Evolutionary conservation across 2,329 filamentous ascomycete genomes (phyloP).

Genomic region (Hymenoscyphus fraxineus): DNA sequence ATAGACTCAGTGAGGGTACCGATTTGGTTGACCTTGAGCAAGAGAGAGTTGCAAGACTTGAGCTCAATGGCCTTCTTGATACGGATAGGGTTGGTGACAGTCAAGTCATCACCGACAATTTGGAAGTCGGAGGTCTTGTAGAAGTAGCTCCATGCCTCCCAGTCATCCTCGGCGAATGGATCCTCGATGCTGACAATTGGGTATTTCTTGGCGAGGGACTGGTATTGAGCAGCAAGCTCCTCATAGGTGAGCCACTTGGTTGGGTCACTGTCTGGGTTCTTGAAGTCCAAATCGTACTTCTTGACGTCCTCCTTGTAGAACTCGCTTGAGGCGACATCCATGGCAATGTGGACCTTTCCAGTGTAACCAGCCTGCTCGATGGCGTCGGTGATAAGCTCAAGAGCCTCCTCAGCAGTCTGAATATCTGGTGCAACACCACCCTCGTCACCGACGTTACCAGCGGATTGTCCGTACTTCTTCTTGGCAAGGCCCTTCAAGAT

Average conservation of each 20-base stretch:
- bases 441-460: slow-evolving; percentile 98
- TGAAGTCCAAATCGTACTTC: slow-evolving; percentile 99
- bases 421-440: slow-evolving; percentile 99
- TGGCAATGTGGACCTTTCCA: slow-evolving; percentile 94
- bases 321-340: slow-evolving; percentile 98
- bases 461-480: slow-evolving; percentile 99
- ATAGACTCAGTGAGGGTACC: slow-evolving; percentile 98
- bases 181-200: slow-evolving; percentile 99
- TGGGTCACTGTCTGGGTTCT: slow-evolving; percentile 96
- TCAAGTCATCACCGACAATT: slow-evolving; percentile 97
- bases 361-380: slow-evolving; percentile 96
- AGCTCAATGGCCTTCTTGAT: slow-evolving; percentile 99
- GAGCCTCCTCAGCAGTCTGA: slow-evolving; percentile 92
- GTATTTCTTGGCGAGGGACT: slow-evolving; percentile 85
- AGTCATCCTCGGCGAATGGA: slow-evolving; percentile 99
- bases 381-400: slow-evolving; percentile 90
- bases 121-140: slow-evolving; percentile 98
- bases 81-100: slow-evolving; percentile 96
- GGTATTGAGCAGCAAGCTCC: slow-evolving; percentile 90
- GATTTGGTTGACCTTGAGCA: slow-evolving; percentile 99
- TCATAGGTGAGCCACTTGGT: slow-evolving; percentile 99
- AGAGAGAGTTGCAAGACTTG: slow-evolving; percentile 96
- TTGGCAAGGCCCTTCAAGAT: slow-evolving; percentile 94
- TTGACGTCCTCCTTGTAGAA: slow-evolving; percentile 98
- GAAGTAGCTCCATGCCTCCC: slow-evolving; percentile 99